Evolutionary conservation across 164 flowering plant genomes (phyloP).

Genomic region (Brasenia schreberi): DNA sequence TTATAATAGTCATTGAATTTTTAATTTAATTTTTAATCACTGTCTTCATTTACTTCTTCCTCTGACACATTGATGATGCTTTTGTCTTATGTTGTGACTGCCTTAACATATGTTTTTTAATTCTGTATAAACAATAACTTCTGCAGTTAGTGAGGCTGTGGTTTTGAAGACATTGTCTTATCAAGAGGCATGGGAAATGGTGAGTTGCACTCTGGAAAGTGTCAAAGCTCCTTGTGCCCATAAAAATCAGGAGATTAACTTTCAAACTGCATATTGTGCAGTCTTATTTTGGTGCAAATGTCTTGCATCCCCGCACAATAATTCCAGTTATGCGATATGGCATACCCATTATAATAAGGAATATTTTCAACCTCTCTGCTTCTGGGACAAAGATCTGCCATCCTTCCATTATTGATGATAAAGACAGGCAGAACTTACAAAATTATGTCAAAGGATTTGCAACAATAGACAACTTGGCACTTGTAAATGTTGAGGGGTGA

Average conservation of each 20-base stretch:
- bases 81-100: too few relatives aligned
- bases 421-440: slow-evolving; percentile 28
- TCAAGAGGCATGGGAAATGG: slow-evolving; percentile 99
- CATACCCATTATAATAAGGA: slow-evolving; percentile 95
- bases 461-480: slow-evolving; percentile 92
- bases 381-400: slow-evolving; percentile 87
- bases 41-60: too few relatives aligned
- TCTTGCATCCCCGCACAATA: slow-evolving; percentile 94
- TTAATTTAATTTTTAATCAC: too few relatives aligned
- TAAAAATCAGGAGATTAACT: too few relatives aligned
- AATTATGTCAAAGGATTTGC: slow-evolving; percentile 92
- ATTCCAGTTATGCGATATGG: slow-evolving; percentile 88
- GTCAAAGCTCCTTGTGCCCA: too few relatives aligned
- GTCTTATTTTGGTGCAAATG: slow-evolving; percentile 99
- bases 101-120: too few relatives aligned
- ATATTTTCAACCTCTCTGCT: slow-evolving; percentile 80
- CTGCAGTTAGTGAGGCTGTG: slow-evolving; percentile 95
- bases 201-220: slow-evolving; percentile 11
- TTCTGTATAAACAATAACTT: too few relatives aligned
- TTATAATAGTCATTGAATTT: too few relatives aligned
- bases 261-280: slow-evolving; percentile 18
- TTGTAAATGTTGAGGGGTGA: slow-evolving; percentile 98
- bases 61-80: too few relatives aligned
- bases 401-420: slow-evolving; percentile 23
- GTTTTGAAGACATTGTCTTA: slow-evolving; percentile 66